Base-by-base conservation (phyloP, 106 monocot species). In the Dendrobium officinale region DNA sequence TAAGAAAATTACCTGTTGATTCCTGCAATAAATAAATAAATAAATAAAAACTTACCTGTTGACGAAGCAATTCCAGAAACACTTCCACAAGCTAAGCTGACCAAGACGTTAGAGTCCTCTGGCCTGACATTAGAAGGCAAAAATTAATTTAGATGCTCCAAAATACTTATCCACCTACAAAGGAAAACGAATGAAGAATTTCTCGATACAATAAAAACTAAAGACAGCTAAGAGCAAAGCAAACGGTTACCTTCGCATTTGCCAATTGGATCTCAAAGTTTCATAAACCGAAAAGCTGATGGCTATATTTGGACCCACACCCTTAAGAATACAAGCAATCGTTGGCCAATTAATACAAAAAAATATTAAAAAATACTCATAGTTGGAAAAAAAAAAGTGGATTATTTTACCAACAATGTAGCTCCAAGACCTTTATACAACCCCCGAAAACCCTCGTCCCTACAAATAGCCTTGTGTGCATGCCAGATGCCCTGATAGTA, bases 281-380 rank as follows among this genome's bases (percentile, higher is more conserved):
- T 95, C 95, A 81, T 95, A 95, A 31, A 87, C 90, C 75, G 92
- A 82, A 82, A 92, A 95, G 79, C 92, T 95, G 77, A 95, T 90
- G 29, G 95, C 95, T 89, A 95, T 83, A 78, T 86, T 95, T 73
- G 95, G 92, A 16, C 92, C 95, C 72, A 95, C 95, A 18, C 95
- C 92, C 95, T 95, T 88, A 55, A 84, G 49, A 33, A 68, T 31
- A 76, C 5, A 33, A 73, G 42, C 42, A 85, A 80, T 81, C 10
- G 22, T 15, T 48, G 73, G 47, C 56, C 31, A 45, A 80, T 76
- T 37, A 10, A 10, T 33, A 17, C 42, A 42, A 15, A 73, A 73
- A 55, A n/a, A 51, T 10, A 10, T 54, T 20, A 66, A 73, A 11
- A 73, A 43, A 1, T 66, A 74, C 3, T 49, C 8, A 47, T 79